Conservation (phyloP, 2,329 filamentous ascomycete species). For the Alternaria tenuissima region DNA sequence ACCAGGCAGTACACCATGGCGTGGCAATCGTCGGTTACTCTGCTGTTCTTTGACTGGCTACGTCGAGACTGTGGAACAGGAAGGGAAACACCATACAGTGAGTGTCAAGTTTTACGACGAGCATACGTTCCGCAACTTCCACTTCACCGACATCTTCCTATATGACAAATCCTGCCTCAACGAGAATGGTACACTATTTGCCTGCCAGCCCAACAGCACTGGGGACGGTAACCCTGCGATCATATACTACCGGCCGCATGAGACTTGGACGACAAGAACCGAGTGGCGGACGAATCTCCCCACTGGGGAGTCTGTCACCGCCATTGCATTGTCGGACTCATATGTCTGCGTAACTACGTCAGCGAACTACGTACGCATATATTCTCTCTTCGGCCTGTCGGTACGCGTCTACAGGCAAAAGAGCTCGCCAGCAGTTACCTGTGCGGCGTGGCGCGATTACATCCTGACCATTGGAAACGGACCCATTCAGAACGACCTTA, state of each 20-base stretch:
- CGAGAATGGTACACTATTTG: slow-evolving; percentile 85
- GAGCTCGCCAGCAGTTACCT: slow-evolving; percentile 87
- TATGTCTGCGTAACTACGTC: slow-evolving; percentile 91
- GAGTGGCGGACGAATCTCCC: slow-evolving; percentile 94
- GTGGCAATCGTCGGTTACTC: slow-evolving; percentile 90
- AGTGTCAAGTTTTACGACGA: slow-evolving; percentile 98
- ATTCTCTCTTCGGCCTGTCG: slow-evolving; percentile 90
- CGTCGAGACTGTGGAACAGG: slow-evolving; percentile 96
- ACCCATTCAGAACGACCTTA: slow-evolving; percentile 79
- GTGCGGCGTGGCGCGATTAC: slow-evolving; percentile 93
- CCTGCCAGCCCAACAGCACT: slow-evolving; percentile 69
- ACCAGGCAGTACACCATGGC: slow-evolving; percentile 93
- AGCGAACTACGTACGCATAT: slow-evolving; percentile 88
- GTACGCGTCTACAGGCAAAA: slow-evolving; percentile 91
- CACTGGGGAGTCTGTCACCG: slow-evolving; percentile 81
- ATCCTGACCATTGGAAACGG: slow-evolving; percentile 97
- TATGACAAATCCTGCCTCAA: slow-evolving; percentile 96
- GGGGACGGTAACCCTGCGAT: slow-evolving; percentile 69
- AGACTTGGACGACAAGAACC: slow-evolving; percentile 89
- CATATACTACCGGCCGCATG: slow-evolving; percentile 96
- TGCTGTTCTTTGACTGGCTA: slow-evolving; percentile 93
- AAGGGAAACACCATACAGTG: slow-evolving; percentile 84
- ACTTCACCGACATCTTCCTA: slow-evolving; percentile 94
- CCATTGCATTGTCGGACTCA: slow-evolving; percentile 89
- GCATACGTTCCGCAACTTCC: slow-evolving; percentile 89